These are phyloP conservation scores for Pseudotulostoma volvatum DNA, from an alignment of 495 filamentous ascomycete species.

Conservation along the genomic window DNA sequence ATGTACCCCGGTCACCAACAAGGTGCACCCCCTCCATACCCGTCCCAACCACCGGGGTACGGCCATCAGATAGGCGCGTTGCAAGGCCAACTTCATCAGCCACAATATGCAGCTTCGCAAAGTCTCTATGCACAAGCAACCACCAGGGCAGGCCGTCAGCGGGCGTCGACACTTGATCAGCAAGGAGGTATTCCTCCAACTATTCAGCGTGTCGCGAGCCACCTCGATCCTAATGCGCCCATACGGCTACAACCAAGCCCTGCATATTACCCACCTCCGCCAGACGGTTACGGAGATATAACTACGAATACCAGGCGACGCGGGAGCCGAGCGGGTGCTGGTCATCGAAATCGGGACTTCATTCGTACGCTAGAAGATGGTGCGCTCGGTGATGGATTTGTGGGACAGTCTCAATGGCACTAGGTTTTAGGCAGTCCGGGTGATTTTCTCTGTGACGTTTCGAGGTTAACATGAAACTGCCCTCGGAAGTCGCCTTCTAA, in stretches of 20 bases:
- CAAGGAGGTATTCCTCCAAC: conserved; percentile 79
- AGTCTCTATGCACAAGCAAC: conserved; percentile 80
- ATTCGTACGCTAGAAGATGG: conserved; percentile 88
- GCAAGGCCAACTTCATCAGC: conserved; percentile 49
- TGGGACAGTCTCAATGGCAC: conserved; percentile 49
- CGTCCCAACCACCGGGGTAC: conserved; percentile 47
- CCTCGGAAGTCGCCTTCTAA: not conserved
- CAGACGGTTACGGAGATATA: conserved; percentile 60
- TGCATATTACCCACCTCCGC: conserved; percentile 93
- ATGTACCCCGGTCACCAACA: conserved; percentile 63
- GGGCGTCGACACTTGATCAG: conserved; percentile 90
- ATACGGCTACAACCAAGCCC: conserved; percentile 92
- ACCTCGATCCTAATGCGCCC: conserved; percentile 87
- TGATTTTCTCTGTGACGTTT: not conserved
- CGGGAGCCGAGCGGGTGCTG: conserved; percentile 52
- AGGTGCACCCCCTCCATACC: conserved; percentile 74
- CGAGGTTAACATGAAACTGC: not conserved
- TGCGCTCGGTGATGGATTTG: conserved; percentile 75
- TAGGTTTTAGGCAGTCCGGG: too few relatives aligned
- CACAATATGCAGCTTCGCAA: conserved; percentile 49
- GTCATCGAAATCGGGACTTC: conserved; percentile 64
- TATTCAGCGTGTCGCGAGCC: conserved; percentile 91
- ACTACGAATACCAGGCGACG: conserved; percentile 52
- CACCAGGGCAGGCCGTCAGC: conserved; percentile 65
- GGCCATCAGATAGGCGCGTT: conserved; percentile 64